Percentiles rank a stretch among this genome's conserved stretches.
These are phyloP conservation scores for Dimocarpus longan DNA, from an alignment of 345 rosid genomes.

Conservation along the genomic window DNA sequence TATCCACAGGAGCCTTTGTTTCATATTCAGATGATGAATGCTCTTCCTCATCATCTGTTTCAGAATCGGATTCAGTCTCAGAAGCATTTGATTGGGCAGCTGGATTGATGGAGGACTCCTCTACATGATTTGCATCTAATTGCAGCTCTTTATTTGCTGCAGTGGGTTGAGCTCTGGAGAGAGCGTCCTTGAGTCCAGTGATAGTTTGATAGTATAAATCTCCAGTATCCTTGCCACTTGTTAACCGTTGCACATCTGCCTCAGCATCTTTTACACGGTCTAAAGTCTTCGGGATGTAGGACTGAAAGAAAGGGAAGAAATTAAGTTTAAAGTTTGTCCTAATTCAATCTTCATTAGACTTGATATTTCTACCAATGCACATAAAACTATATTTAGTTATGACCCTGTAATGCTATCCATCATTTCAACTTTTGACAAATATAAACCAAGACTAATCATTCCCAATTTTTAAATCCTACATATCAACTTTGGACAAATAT, in stretches of 20 bases:
- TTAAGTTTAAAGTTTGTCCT: slow-evolving; percentile 9
- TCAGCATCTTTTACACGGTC: slow-evolving; percentile 76
- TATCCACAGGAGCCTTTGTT: slow-evolving; percentile 43
- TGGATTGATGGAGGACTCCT: slow-evolving; percentile 17
- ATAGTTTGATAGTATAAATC: slow-evolving; percentile 81
- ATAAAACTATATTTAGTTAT: background rate
- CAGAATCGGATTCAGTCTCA: slow-evolving; percentile 28
- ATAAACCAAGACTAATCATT: too few relatives aligned
- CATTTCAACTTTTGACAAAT: too few relatives aligned
- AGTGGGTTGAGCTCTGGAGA: slow-evolving; percentile 37
- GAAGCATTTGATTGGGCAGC: slow-evolving; percentile 16
- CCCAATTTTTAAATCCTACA: background rate
- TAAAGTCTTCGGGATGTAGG: slow-evolving; percentile 85
- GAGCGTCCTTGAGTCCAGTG: slow-evolving; percentile 80
- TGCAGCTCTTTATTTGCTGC: slow-evolving; percentile 16
- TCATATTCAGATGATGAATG: slow-evolving; percentile 27
- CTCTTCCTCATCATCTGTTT: slow-evolving; percentile 43
- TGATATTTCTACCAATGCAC: background rate
- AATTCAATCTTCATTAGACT: background rate
- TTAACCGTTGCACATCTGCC: slow-evolving; percentile 70
- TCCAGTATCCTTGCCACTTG: slow-evolving; percentile 72
- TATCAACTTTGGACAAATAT: background rate
- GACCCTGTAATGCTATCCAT: background rate
- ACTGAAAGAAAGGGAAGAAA: slow-evolving; percentile 36
- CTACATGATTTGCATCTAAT: slow-evolving; percentile 26